phyloP scores from a whole-genome alignment of 2,329 filamentous ascomycete species.

The Ambrosiella xylebori region DNA sequence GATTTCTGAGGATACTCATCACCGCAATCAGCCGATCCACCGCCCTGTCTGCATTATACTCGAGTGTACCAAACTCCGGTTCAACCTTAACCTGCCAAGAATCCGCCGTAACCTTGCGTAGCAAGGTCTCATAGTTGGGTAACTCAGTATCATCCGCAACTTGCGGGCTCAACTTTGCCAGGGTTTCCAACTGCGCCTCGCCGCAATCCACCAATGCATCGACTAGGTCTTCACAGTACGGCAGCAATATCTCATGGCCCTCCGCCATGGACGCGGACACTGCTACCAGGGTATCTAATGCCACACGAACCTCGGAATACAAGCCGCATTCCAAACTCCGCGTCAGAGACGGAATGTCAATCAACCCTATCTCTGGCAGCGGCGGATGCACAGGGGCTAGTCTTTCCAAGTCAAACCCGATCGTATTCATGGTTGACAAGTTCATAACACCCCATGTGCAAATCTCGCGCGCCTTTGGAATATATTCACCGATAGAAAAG shows the following conservation, averaged over 20 bases:
- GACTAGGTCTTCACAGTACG: slow-evolving; percentile 70
- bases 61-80: slow-evolving; percentile 54
- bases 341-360: slow-evolving; percentile 79
- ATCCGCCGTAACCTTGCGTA: slow-evolving; percentile 62
- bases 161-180: slow-evolving; percentile 72
- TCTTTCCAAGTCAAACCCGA: slow-evolving; percentile 49
- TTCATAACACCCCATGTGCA: slow-evolving; percentile 57
- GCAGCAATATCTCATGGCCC: slow-evolving; percentile 47
- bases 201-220: slow-evolving; percentile 82
- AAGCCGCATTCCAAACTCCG: slow-evolving; percentile 83
- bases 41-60: slow-evolving; percentile 70
- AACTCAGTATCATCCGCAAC: slow-evolving; percentile 76
- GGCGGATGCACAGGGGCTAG: slow-evolving; percentile 59
- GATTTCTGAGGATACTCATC: slow-evolving; percentile 79
- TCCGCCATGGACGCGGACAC: slow-evolving; percentile 46
- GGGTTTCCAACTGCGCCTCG: slow-evolving; percentile 66
- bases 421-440: slow-evolving; percentile 42
- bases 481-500: slow-evolving; percentile 28
- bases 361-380: slow-evolving; percentile 62
- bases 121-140: slow-evolving; percentile 70
- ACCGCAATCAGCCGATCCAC: slow-evolving; percentile 80
- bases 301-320: slow-evolving; percentile 73
- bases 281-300: slow-evolving; percentile 64
- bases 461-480: slow-evolving; percentile 35
- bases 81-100: slow-evolving; percentile 54